Conservation (phyloP, 441 rosid genomes). For the Gossypium trilobum region DNA sequence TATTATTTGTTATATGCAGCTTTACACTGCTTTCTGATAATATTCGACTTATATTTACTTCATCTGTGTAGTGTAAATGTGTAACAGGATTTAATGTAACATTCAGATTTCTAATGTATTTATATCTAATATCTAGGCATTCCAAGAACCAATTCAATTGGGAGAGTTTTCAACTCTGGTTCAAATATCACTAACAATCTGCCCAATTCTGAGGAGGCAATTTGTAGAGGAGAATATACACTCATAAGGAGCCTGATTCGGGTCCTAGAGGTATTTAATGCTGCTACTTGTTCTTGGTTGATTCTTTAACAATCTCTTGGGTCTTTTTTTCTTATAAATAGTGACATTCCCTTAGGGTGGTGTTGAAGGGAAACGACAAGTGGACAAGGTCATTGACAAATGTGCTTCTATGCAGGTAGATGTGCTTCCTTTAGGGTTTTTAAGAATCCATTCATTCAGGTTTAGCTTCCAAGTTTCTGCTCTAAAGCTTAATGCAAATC, state of each 20-base stretch:
- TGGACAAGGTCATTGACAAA: conserved; percentile 95
- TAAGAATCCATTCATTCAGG: conserved; percentile 6
- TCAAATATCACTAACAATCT: conserved; percentile 50
- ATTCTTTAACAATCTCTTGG: conserved; percentile 19
- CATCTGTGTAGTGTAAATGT: neutral
- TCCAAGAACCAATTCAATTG: conserved; percentile 74
- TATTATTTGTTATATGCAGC: neutral
- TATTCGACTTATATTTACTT: neutral
- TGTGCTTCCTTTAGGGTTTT: conserved; percentile 9
- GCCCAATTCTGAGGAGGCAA: conserved; percentile 86
- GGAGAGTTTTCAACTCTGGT: conserved; percentile 65
- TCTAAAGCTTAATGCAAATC: neutral
- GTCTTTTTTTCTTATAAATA: conserved; percentile 21
- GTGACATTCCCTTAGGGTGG: conserved; percentile 64
- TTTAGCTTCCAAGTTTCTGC: conserved; percentile 10
- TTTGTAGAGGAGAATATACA: conserved; percentile 89
- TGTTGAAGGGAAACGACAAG: conserved; percentile 95
- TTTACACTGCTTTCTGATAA: neutral
- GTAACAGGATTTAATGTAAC: neutral
- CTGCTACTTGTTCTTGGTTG: conserved; percentile 15
- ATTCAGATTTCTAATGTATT: conserved; percentile 10
- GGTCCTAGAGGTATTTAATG: conserved; percentile 72
- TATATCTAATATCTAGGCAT: conserved; percentile 43
- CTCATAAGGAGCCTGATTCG: conserved; percentile 90
- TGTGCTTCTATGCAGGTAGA: conserved; percentile 98